Evolutionary conservation across 176 grass and related monocot species (phyloP).

Genomic region (Luzula sylvatica): DNA sequence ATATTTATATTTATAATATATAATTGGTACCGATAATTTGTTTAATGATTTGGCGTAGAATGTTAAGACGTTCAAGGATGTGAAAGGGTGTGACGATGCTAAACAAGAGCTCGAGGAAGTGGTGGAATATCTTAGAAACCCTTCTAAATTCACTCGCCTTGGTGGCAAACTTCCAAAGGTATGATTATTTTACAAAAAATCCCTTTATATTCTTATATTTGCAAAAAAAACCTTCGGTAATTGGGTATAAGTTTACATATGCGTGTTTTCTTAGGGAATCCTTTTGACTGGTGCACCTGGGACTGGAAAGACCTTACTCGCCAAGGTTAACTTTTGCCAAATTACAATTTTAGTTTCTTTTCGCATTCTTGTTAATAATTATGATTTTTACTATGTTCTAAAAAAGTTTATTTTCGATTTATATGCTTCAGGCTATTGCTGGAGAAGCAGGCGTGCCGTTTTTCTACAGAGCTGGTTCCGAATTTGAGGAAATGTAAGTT

Average conservation of each 20-base stretch:
- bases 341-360: not conserved
- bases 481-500: conserved; percentile 99
- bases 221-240: too few relatives aligned
- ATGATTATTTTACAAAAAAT: not conserved
- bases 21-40: too few relatives aligned
- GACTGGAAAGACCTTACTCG: conserved; percentile 88
- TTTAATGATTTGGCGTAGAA: conserved; percentile 35
- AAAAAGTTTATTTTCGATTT: conserved; percentile 8
- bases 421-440: conserved; percentile 89
- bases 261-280: conserved; percentile 50
- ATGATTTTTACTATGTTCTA: conserved; percentile 2
- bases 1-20: not conserved
- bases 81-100: conserved; percentile 98
- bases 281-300: conserved; percentile 95
- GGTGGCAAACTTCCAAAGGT: conserved; percentile 98
- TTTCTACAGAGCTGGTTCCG: conserved; percentile 98
- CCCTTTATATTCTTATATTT: not conserved
- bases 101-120: conserved; percentile 98
- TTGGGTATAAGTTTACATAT: too few relatives aligned
- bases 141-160: conserved; percentile 90
- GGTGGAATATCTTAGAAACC: conserved; percentile 96
- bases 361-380: not conserved
- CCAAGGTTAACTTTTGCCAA: conserved; percentile 50
- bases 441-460: conserved; percentile 98
- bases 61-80: conserved; percentile 97